Percentiles rank a stretch among this genome's conserved stretches.
phyloP scores from a whole-genome alignment of 805 yeast species.

The Yamadazyma kitorensis region DNA sequence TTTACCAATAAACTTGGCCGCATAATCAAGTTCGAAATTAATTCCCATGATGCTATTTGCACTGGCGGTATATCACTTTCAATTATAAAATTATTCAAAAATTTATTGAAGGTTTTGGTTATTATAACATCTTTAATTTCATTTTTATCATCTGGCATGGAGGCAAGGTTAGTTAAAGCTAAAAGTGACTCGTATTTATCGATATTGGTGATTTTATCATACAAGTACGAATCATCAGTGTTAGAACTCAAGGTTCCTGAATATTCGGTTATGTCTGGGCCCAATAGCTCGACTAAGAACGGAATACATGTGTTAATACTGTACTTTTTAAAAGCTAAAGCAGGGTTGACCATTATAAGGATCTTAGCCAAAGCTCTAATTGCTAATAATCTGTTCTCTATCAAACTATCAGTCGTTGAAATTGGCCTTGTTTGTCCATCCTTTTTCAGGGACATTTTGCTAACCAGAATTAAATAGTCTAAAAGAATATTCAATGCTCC shows the following conservation, averaged over 20 bases:
- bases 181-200: slow-evolving; percentile 56
- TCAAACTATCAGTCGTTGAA: slow-evolving; percentile 6
- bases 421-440: slow-evolving; percentile 20
- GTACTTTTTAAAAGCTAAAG: slow-evolving; percentile 36
- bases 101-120: slow-evolving; percentile 47
- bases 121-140: slow-evolving; percentile 36
- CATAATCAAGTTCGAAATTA: slow-evolving; percentile 57
- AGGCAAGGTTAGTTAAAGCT: slow-evolving; percentile 67
- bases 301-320: slow-evolving; percentile 40
- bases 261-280: slow-evolving; percentile 27
- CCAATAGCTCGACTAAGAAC: slow-evolving; percentile 46
- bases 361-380: slow-evolving; percentile 44
- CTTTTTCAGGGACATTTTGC: slow-evolving; percentile 16
- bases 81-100: slow-evolving; percentile 39
- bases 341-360: slow-evolving; percentile 43
- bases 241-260: slow-evolving; percentile 8
- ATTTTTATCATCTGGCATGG: slow-evolving; percentile 28
- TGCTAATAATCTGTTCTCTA: slow-evolving; percentile 28
- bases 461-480: slow-evolving; percentile 33
- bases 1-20: slow-evolving; percentile 44
- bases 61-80: slow-evolving; percentile 39
- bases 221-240: slow-evolving; percentile 15
- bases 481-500: slow-evolving; percentile 42
- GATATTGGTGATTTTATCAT: slow-evolving; percentile 30
- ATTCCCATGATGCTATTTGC: slow-evolving; percentile 61